Percentiles rank a stretch among this genome's conserved stretches.
These are phyloP conservation scores for Mesotaenium endlicherianum DNA, from an alignment of 139 green algal species.

Conservation along the genomic window DNA sequence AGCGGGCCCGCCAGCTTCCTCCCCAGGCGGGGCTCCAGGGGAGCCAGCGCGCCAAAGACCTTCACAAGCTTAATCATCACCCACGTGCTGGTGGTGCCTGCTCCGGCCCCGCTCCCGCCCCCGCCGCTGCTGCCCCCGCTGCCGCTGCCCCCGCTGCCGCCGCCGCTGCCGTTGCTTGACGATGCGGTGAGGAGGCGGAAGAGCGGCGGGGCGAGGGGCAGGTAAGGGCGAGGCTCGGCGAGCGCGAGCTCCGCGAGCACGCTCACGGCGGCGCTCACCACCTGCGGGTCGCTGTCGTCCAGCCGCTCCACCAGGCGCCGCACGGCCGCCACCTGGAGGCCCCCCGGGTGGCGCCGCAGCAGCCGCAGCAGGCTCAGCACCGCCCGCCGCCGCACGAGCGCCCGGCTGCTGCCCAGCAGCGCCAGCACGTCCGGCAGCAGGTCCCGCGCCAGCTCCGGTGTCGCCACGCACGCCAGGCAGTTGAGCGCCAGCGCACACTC, in stretches of 20 bases:
- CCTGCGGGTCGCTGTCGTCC: constrained; percentile 52
- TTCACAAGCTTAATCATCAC: constrained; percentile 64
- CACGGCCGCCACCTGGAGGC: not conserved
- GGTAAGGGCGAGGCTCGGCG: constrained; percentile 52
- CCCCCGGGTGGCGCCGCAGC: constrained; percentile 13
- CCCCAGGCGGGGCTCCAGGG: constrained; percentile 55
- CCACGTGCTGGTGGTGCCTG: too few species aligned
- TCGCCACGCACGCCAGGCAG: constrained; percentile 53
- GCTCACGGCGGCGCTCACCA: constrained; percentile 50
- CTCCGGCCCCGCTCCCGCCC: too few species aligned
- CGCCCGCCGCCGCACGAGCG: constrained; percentile 15
- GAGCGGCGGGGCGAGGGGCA: constrained; percentile 56
- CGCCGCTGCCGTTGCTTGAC: constrained; percentile 47
- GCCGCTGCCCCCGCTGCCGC: too few species aligned
- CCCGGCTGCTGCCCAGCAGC: constrained; percentile 41
- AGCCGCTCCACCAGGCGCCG: constrained; percentile 33
- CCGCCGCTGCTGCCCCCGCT: too few species aligned
- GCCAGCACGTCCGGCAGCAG: constrained; percentile 56
- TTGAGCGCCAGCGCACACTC: constrained; percentile 53
- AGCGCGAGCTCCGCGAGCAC: constrained; percentile 56
- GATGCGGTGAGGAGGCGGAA: constrained; percentile 49
- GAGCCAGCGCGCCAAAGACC: constrained; percentile 54
- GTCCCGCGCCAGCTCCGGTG: constrained; percentile 56
- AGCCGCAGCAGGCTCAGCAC: constrained; percentile 15
- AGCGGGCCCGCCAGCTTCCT: constrained; percentile 57